phyloP scores from a whole-genome alignment of 129 eudicot genomes.

The Gnaphalium uliginosum region DNA sequence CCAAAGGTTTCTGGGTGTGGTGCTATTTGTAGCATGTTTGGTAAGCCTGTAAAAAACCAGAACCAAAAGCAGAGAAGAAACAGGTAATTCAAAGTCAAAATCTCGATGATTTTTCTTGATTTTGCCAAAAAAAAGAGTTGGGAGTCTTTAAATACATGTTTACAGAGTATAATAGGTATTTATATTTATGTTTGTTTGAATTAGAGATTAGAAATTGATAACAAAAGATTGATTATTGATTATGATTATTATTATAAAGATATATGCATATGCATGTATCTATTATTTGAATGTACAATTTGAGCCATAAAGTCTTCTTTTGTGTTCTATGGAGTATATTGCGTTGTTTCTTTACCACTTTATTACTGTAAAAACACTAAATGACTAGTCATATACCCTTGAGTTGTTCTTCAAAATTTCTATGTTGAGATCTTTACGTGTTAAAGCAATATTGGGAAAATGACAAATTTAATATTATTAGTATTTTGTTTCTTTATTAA shows the following conservation, averaged over 20 bases:
- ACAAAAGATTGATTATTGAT: slow-evolving; percentile 7
- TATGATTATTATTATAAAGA: too few species aligned
- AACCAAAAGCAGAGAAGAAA: slow-evolving; percentile 30
- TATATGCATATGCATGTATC: not conserved
- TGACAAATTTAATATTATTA: not conserved
- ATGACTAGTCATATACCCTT: not conserved
- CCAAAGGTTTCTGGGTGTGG: slow-evolving; percentile 69
- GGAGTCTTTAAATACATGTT: not conserved
- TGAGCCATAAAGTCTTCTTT: slow-evolving; percentile 13
- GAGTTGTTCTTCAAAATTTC: not conserved
- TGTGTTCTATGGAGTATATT: not conserved
- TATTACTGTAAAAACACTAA: too few species aligned
- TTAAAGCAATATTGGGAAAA: not conserved
- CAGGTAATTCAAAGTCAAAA: slow-evolving; percentile 21
- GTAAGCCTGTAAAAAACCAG: slow-evolving; percentile 47
- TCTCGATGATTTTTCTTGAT: slow-evolving; percentile 28
- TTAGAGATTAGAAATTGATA: slow-evolving; percentile 24
- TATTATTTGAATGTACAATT: slow-evolving; percentile 11
- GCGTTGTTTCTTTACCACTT: not conserved
- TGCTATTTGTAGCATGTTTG: slow-evolving; percentile 48
- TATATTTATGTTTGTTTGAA: slow-evolving; percentile 8
- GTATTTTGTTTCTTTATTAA: not conserved
- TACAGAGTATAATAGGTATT: not conserved
- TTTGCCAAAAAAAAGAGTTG: not conserved
- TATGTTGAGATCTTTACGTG: not conserved